Percentiles rank a stretch among this genome's conserved stretches.
Evolutionary conservation across 192 early-diverging fungal species (phyloP).

Genomic region (Lobosporangium transversale): DNA sequence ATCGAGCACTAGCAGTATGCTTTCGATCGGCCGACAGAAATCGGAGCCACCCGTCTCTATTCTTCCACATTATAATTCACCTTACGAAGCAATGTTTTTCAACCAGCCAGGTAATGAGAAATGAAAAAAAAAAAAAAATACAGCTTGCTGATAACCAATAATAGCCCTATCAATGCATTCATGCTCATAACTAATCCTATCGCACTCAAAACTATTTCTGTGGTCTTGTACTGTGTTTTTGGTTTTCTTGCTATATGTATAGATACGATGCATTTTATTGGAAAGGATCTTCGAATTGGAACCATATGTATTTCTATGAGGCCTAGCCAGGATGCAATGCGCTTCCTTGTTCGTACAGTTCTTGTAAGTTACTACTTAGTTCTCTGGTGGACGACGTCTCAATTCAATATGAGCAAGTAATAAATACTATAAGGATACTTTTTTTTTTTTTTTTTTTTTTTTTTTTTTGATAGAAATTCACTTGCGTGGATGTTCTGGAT

Average conservation of each 20-base stretch:
- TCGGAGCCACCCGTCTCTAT: constrained; percentile 30
- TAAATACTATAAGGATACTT: neutral
- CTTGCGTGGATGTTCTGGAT: constrained; percentile 16
- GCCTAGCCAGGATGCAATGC: constrained; percentile 9
- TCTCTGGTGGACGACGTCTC: neutral
- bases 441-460: no score
- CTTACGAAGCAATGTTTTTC: constrained; percentile 31
- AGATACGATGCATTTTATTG: constrained; percentile 24
- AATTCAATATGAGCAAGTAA: neutral
- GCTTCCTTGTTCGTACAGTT: constrained; percentile 37
- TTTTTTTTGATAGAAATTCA: constrained; percentile 46
- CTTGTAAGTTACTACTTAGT: constrained; percentile 15
- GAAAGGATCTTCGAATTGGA: constrained; percentile 34
- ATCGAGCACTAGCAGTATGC: constrained; percentile 27
- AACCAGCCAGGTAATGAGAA: constrained; percentile 28
- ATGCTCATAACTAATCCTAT: no score
- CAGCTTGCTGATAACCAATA: neutral
- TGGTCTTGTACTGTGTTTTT: neutral
- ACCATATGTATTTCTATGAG: constrained; percentile 30
- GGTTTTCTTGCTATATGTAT: neutral
- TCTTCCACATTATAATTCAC: constrained; percentile 43
- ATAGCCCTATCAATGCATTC: neutral
- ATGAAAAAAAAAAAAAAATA: no score
- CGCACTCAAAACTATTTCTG: neutral
- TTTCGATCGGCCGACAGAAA: constrained; percentile 15